Percentiles rank a stretch among this genome's conserved stretches.
Evolutionary conservation across 805 yeast species (phyloP).

Genomic region (Yarrowia yakushimensis): DNA sequence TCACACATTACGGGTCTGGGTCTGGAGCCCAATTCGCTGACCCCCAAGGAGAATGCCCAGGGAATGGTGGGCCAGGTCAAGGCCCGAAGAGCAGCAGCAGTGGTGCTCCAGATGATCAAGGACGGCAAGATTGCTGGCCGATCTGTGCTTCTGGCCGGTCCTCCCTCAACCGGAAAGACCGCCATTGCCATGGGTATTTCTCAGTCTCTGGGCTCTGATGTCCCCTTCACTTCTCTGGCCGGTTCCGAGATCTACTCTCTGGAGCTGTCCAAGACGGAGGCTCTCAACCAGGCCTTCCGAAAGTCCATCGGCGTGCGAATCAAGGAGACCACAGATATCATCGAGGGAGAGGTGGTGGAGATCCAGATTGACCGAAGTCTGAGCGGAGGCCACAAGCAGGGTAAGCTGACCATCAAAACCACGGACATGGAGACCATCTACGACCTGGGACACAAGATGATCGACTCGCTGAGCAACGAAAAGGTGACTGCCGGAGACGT

Average conservation of each 20-base stretch:
- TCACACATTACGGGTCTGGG: constrained; percentile 97
- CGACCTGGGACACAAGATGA: constrained; percentile 91
- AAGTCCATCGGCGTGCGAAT: constrained; percentile 93
- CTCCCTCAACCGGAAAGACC: constrained; percentile 98
- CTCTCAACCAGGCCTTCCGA: constrained; percentile 92
- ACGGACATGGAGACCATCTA: constrained; percentile 98
- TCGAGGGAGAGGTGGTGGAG: constrained; percentile 98
- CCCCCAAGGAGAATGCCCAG: constrained; percentile 75
- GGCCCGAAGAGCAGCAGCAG: constrained; percentile 96
- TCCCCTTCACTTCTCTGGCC: constrained; percentile 92
- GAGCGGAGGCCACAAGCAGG: constrained; percentile 98
- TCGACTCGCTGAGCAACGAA: constrained; percentile 89
- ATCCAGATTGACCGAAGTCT: constrained; percentile 89
- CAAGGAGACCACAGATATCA: constrained; percentile 94
- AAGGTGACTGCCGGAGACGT: constrained; percentile 97
- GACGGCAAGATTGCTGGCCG: constrained; percentile 95
- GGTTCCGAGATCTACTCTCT: constrained; percentile 91
- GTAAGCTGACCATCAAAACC: constrained; percentile 93
- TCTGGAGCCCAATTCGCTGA: constrained; percentile 76
- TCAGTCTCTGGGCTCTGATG: constrained; percentile 56
- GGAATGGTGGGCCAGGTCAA: constrained; percentile 98
- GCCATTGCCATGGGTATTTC: constrained; percentile 90
- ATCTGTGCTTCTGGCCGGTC: constrained; percentile 94
- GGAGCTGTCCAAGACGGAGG: constrained; percentile 93
- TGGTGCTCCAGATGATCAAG: constrained; percentile 86